Evolutionary conservation across 2,329 filamentous ascomycete genomes (phyloP).

Genomic region (Fusarium sp.): DNA sequence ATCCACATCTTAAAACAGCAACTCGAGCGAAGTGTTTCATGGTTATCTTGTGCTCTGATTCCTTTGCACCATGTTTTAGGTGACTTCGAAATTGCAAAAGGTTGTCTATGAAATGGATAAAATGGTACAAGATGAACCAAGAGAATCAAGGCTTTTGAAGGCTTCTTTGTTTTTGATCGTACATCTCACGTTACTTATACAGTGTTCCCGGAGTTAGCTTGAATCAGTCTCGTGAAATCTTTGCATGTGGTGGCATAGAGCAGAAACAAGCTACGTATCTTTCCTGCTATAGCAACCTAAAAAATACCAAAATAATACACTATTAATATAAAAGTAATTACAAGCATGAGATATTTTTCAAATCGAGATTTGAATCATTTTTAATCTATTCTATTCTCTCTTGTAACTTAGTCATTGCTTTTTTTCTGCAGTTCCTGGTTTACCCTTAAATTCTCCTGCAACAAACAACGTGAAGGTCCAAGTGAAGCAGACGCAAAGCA

Average conservation of each 20-base stretch:
- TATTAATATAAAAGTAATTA: not conserved
- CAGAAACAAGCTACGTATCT: not conserved
- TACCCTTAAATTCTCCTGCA: not conserved
- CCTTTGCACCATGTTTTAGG: not conserved
- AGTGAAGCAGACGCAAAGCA: not conserved
- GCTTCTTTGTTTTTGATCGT: not conserved
- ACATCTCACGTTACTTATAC: not conserved
- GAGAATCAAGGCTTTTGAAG: not conserved
- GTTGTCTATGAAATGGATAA: not conserved
- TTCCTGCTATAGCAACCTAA: not conserved
- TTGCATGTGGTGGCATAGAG: not conserved
- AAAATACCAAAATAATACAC: not conserved
- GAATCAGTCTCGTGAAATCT: not conserved
- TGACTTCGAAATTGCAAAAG: not conserved
- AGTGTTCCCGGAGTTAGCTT: not conserved
- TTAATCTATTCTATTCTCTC: not conserved
- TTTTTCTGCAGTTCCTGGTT: not conserved
- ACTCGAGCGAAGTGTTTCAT: conserved; percentile 16
- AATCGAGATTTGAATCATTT: not conserved
- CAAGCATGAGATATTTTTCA: not conserved
- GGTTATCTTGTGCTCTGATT: not conserved
- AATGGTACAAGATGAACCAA: not conserved
- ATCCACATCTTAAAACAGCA: conserved; percentile 6
- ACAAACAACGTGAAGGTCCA: not conserved
- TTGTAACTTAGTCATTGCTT: not conserved